Evolutionary conservation across 345 rosid genomes (phyloP).

Genomic region (Corymbia maculata): DNA sequence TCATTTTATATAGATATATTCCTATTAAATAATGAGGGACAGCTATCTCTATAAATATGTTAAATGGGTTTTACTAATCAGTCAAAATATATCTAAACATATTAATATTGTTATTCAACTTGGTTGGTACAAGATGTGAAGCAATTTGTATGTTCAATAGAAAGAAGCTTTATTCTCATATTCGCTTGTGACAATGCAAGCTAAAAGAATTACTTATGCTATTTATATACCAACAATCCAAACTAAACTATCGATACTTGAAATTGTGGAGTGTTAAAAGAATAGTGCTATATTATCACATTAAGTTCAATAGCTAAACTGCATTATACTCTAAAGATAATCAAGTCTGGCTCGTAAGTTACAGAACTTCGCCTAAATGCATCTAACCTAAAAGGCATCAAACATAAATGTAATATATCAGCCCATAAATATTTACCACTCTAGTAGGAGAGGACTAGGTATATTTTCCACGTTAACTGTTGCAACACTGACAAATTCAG

Average conservation of each 20-base stretch:
- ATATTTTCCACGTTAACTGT: no score
- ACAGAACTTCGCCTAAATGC: background rate
- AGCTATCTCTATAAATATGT: no score
- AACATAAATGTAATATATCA: no score
- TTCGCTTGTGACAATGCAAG: background rate
- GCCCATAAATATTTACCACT: background rate
- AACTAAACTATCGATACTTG: rapidly evolving
- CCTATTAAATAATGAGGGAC: background rate
- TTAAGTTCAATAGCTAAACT: background rate
- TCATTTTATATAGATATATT: background rate
- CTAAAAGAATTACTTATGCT: background rate
- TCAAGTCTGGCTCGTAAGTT: background rate
- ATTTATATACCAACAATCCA: no score
- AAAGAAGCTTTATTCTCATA: background rate
- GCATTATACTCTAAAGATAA: background rate
- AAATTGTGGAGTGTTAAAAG: background rate
- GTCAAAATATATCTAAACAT: background rate
- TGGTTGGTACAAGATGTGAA: background rate
- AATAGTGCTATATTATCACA: background rate
- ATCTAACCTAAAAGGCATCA: background rate
- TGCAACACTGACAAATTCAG: background rate
- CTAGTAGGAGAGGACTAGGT: background rate
- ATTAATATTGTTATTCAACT: no score
- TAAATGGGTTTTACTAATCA: background rate
- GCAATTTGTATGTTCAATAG: background rate